phyloP scores from a whole-genome alignment of 192 early-diverging fungal species.

The Mortierella claussenii region DNA sequence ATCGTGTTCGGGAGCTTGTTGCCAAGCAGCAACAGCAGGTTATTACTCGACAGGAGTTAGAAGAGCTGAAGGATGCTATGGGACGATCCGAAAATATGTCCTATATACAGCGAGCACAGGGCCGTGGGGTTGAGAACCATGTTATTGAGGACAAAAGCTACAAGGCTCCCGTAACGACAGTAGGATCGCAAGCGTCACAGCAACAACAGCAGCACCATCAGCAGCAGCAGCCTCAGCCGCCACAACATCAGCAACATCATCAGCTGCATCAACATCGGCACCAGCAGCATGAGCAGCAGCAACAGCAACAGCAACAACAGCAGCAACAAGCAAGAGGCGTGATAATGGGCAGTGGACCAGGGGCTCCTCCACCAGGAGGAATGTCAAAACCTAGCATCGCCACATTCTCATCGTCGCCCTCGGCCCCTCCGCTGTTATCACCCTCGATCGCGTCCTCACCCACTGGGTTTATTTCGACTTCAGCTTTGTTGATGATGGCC shows the following conservation, averaged over 20 bases:
- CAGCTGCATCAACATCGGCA: not conserved
- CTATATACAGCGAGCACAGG: too few species aligned
- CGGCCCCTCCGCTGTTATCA: slow-evolving; percentile 32
- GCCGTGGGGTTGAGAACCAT: too few species aligned
- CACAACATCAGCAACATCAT: not conserved
- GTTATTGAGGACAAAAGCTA: too few species aligned
- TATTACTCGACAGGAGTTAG: too few species aligned
- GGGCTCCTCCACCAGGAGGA: not conserved
- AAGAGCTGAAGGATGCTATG: too few species aligned
- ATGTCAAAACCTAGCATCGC: slow-evolving; percentile 7
- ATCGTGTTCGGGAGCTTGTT: too few species aligned
- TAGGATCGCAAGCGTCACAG: not conserved
- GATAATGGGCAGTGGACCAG: not conserved
- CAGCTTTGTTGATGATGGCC: slow-evolving; percentile 39
- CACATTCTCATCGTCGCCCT: slow-evolving; percentile 13
- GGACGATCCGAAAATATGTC: too few species aligned
- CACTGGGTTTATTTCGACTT: slow-evolving; percentile 38
- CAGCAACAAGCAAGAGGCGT: slow-evolving; percentile 4
- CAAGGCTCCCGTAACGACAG: too few species aligned
- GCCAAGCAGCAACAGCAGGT: too few species aligned
- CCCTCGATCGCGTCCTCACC: slow-evolving; percentile 31
- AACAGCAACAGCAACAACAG: slow-evolving; percentile 2
- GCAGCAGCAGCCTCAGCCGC: not conserved
- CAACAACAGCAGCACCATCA: not conserved
- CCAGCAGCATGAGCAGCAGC: not conserved